Evolutionary conservation across 2,329 filamentous ascomycete species (phyloP).

Genomic region (Mariannaea sp.): DNA sequence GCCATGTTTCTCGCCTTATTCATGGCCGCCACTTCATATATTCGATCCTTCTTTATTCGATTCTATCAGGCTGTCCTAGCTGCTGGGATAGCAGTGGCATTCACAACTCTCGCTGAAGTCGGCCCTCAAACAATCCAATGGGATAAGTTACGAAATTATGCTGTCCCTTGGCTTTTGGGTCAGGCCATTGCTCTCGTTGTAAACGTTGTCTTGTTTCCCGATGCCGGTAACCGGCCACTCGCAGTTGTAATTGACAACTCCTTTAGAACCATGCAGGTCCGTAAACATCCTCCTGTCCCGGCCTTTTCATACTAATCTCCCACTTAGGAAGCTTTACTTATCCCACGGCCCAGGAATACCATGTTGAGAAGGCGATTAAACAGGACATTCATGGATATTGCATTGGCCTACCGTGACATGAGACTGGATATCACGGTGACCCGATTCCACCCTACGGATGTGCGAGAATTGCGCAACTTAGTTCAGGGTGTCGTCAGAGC

Average conservation of each 20-base stretch:
- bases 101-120: constrained; percentile 57
- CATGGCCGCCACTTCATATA: constrained; percentile 55
- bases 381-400: constrained; percentile 59
- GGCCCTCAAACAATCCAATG: constrained; percentile 50
- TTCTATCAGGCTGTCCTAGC: constrained; percentile 60
- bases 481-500: constrained; percentile 60
- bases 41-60: constrained; percentile 60
- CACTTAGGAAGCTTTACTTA: constrained; percentile 40
- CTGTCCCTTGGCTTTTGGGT: constrained; percentile 60
- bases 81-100: constrained; percentile 60
- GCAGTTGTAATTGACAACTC: constrained; percentile 53
- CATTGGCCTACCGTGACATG: constrained; percentile 60
- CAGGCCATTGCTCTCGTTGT: constrained; percentile 57
- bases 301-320: background rate
- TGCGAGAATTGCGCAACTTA: constrained; percentile 56
- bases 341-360: constrained; percentile 38
- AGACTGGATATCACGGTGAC: constrained; percentile 61
- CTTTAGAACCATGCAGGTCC: constrained; percentile 53
- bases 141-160: constrained; percentile 57
- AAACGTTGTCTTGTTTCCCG: constrained; percentile 55
- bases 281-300: constrained; percentile 12
- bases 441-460: constrained; percentile 55
- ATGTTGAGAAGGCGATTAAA: constrained; percentile 51
- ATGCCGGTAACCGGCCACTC: constrained; percentile 59
- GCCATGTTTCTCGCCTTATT: constrained; percentile 59